Base-by-base conservation (phyloP, 768 basidiomycete species). In the Lactifluus pinguis region DNA sequence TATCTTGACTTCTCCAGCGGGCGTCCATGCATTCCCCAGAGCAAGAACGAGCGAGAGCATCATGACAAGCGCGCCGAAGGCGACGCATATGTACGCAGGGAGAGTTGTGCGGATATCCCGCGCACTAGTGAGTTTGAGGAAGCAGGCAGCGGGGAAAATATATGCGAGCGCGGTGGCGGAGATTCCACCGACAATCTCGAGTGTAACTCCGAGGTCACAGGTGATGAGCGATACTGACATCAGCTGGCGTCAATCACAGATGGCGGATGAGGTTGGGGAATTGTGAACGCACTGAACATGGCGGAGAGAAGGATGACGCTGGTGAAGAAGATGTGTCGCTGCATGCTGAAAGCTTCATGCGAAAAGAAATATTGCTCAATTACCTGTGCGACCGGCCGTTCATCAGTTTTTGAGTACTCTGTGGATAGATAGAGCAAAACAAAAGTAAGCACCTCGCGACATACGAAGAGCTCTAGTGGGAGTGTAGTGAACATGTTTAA, bases 401-500 rank as follows among this genome's bases (percentile, higher is more conserved):
- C 10, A 42, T n/a, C 29, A 49, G 45, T 17, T 25, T 6, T 15
- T 39, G 13, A 38, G 51, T 30, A 13, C 17, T 25, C n/a, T 6
- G 13, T 34, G 3, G 19, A 19, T 34, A 3, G 19, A 19, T 8
- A 17, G 6, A 21, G 11, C 15, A 34, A 45, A 17, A 25, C 25
- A 25, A 25, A 25, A 19, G 10, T 2, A 45, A 19, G 21, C 56
- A 90, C 93, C 79, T 99, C 97, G 75, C 97, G 82, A 69, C 97
- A 99, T 29, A 99, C 97, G 70, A 98, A 99, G 14, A 94, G 77
- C 68, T 99, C 97, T 44, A 99, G 77, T 0, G 97, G 97, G 21
- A 98, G 82, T 0, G 97, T 99, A 1, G 95, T 95, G 68, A 98
- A 97, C 97, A 98, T 99, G 73, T 95, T 97, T 65, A 94, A 72